Evolutionary conservation across 225 moss, liverwort and hornwort species (phyloP).

Genomic region (Pseudoscleropodium purum): DNA sequence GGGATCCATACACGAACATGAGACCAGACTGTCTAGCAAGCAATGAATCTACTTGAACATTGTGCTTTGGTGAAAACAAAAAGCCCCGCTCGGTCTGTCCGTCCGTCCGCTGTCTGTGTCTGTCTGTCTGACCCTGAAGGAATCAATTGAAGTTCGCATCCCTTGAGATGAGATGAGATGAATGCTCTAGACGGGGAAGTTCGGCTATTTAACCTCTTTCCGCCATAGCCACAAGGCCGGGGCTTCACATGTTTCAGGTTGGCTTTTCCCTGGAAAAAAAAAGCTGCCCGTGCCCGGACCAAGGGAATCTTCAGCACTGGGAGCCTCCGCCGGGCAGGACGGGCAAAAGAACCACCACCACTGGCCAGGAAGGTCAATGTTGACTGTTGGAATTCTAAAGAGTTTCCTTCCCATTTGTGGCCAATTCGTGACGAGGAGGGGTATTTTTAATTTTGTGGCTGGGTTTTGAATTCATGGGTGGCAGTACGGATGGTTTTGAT

Average conservation of each 20-base stretch:
- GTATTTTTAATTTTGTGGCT: background rate
- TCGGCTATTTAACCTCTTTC: conserved; percentile 22
- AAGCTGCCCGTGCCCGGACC: background rate
- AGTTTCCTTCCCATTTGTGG: background rate
- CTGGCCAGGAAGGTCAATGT: background rate
- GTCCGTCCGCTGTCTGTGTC: background rate
- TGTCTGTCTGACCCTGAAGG: background rate
- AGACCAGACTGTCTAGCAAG: background rate
- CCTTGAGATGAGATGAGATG: background rate
- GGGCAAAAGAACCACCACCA: background rate
- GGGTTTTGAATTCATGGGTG: background rate
- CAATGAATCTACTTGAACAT: background rate
- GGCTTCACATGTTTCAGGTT: background rate
- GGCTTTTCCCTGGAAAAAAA: too few relatives aligned
- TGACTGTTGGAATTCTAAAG: background rate
- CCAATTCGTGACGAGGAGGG: background rate
- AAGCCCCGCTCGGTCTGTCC: background rate
- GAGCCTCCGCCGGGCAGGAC: background rate
- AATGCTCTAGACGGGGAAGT: background rate
- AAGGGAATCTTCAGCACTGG: background rate
- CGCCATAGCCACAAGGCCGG: conserved; percentile 11
- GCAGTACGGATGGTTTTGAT: conserved; percentile 3
- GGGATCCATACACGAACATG: background rate
- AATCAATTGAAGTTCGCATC: background rate
- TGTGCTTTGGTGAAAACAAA: background rate